These are phyloP conservation scores for Perkinsela sp. DNA, from an alignment of 208 protist genomes.

Conservation along the genomic window DNA sequence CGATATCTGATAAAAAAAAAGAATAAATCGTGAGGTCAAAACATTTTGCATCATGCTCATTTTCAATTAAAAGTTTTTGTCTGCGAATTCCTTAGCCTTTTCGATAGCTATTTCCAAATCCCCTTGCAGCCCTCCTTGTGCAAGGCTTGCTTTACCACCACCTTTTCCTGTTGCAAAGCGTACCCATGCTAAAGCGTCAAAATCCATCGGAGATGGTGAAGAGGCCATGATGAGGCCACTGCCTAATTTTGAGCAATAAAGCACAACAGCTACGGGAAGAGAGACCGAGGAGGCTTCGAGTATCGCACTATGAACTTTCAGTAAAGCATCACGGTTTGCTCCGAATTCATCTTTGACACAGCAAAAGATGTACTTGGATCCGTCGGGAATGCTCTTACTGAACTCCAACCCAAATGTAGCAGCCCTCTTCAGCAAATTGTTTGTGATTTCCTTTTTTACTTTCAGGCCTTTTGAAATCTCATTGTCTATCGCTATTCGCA, in stretches of 20 bases:
- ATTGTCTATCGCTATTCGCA: constrained; percentile 41
- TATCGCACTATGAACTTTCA: constrained; percentile 23
- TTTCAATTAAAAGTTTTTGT: too few species aligned
- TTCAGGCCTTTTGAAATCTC: constrained; percentile 34
- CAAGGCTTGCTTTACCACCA: constrained; percentile 52
- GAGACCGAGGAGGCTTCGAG: constrained; percentile 24
- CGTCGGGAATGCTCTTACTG: constrained; percentile 12
- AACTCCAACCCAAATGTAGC: constrained; percentile 15
- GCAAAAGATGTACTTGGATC: constrained; percentile 5
- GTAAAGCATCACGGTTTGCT: constrained; percentile 47
- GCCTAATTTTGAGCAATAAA: constrained; percentile 18
- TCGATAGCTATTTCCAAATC: too few species aligned
- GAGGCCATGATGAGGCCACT: constrained; percentile 27
- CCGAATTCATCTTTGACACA: constrained; percentile 14
- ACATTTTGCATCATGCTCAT: too few species aligned
- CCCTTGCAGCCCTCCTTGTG: constrained; percentile 30
- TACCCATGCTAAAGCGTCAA: constrained; percentile 42
- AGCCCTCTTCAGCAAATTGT: constrained; percentile 32
- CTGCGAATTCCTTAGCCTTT: too few species aligned
- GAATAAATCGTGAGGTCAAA: too few species aligned
- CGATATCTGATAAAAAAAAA: too few species aligned
- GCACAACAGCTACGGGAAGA: constrained; percentile 31
- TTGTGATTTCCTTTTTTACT: constrained; percentile 22
- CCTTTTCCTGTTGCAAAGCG: constrained; percentile 53
- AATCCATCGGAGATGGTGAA: constrained; percentile 30